Percentiles rank a stretch among this genome's conserved stretches.
phyloP scores from a whole-genome alignment of 352 stramenopile species.

The Globisporangium emineosum region DNA sequence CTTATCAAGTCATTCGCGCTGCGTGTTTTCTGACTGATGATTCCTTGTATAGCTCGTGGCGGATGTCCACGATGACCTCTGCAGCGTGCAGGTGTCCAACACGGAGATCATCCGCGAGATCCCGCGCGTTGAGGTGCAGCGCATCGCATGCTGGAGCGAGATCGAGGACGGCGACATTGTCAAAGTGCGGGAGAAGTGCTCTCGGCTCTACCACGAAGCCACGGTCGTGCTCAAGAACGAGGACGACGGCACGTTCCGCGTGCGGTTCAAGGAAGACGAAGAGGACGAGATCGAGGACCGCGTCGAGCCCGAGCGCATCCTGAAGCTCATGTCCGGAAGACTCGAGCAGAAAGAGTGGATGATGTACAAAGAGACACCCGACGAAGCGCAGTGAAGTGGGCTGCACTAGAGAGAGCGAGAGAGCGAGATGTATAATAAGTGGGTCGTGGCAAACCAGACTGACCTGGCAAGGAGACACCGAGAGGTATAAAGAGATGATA shows the following conservation, averaged over 20 bases:
- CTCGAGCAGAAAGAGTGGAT: slow-evolving; percentile 70
- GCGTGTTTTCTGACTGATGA: neutral
- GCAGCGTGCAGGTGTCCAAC: slow-evolving; percentile 53
- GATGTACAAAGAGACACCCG: slow-evolving; percentile 58
- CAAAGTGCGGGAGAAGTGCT: slow-evolving; percentile 63
- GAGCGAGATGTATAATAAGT: neutral
- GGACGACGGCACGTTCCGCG: slow-evolving; percentile 56
- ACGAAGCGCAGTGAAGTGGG: slow-evolving; percentile 9
- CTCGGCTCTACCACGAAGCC: slow-evolving; percentile 57
- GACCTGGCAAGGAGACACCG: too few relatives aligned
- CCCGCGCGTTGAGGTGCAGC: slow-evolving; percentile 37
- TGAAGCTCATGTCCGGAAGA: slow-evolving; percentile 67
- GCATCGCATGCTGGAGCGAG: slow-evolving; percentile 61
- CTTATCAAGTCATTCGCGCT: neutral
- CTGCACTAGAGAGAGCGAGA: neutral
- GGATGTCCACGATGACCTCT: slow-evolving; percentile 41
- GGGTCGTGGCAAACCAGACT: too few relatives aligned
- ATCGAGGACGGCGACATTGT: slow-evolving; percentile 61
- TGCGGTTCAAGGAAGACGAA: slow-evolving; percentile 51
- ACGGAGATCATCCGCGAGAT: slow-evolving; percentile 42
- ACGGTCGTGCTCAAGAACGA: slow-evolving; percentile 43
- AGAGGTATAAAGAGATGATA: neutral
- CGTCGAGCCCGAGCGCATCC: slow-evolving; percentile 34
- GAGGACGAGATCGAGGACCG: slow-evolving; percentile 59
- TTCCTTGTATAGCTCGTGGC: slow-evolving; percentile 34